phyloP scores from a whole-genome alignment of 345 rosid genomes.

The Pugionium dolabratum region DNA sequence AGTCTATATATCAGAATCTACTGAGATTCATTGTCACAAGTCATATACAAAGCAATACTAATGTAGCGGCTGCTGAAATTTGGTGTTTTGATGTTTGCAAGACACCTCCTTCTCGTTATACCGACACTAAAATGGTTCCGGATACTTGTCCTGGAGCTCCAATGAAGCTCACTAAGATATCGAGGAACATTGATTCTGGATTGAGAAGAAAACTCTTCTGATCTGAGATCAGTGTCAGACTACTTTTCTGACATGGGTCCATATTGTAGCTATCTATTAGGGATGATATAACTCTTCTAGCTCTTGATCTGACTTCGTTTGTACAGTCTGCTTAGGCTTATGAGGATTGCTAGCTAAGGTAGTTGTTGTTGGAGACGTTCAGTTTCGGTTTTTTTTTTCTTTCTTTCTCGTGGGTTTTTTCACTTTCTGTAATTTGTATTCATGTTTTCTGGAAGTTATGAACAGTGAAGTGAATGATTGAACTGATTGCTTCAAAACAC shows the following conservation, averaged over 20 bases:
- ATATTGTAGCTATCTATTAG: constrained; percentile 17
- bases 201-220: constrained; percentile 39
- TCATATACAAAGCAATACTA: constrained; percentile 7
- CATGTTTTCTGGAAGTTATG: constrained; percentile 11
- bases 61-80: constrained; percentile 16
- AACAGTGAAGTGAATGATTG: neutral
- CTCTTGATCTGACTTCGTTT: constrained; percentile 21
- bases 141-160: constrained; percentile 48
- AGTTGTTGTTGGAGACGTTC: constrained; percentile 30
- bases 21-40: constrained; percentile 22
- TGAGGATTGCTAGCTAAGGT: constrained; percentile 24
- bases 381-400: constrained; percentile 13
- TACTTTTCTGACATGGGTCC: constrained; percentile 18
- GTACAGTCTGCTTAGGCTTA: constrained; percentile 34
- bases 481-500: too few species aligned
- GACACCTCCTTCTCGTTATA: constrained; percentile 25
- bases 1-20: constrained; percentile 30
- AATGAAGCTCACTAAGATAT: constrained; percentile 27
- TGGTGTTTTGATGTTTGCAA: constrained; percentile 33
- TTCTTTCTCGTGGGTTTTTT: neutral
- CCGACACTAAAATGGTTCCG: neutral
- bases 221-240: neutral
- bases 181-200: constrained; percentile 35
- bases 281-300: neutral
- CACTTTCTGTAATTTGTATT: constrained; percentile 9